Percentiles rank a stretch among this genome's conserved stretches.
Conservation (phyloP, 805 yeast species). For the Zygosaccharomyces gambellarensis region DNA sequence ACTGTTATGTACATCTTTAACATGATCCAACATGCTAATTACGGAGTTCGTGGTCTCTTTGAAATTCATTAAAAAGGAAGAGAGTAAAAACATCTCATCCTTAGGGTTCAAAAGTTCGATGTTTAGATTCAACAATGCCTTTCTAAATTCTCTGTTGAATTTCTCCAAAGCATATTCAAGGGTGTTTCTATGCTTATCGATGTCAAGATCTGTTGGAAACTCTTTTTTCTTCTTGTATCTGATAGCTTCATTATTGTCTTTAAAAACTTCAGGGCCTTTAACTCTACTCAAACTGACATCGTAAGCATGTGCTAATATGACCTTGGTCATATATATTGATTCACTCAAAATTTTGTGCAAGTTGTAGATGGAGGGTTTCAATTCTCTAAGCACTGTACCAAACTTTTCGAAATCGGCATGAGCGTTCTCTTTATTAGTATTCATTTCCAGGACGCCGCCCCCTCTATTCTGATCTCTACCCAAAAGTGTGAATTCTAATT, state of each 20-base stretch:
- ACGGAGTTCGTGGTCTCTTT: conserved; percentile 37
- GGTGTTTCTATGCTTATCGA: conserved; percentile 23
- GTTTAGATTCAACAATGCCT: conserved; percentile 32
- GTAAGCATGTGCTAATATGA: conserved; percentile 37
- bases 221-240: conserved; percentile 16
- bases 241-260: conserved; percentile 11
- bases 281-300: conserved; percentile 36
- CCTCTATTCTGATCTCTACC: conserved; percentile 22
- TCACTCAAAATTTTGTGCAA: conserved; percentile 36
- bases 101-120: conserved; percentile 39
- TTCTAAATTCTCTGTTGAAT: conserved; percentile 35
- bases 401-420: conserved; percentile 36
- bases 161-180: conserved; percentile 33
- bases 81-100: conserved; percentile 46
- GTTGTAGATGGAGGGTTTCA: conserved; percentile 32
- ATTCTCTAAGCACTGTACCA: conserved; percentile 28
- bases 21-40: conserved; percentile 32
- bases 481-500: conserved; percentile 39
- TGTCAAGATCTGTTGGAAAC: conserved; percentile 22
- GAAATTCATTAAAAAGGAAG: conserved; percentile 47
- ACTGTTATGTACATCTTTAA: conserved; percentile 29
- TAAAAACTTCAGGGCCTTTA: conserved; percentile 16
- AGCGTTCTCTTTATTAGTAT: conserved; percentile 35
- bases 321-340: conserved; percentile 33
- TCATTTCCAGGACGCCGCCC: conserved; percentile 16